These are phyloP conservation scores for Alternaria novae-zelandiae DNA, from an alignment of 2,329 filamentous ascomycete genomes.

Conservation along the genomic window DNA sequence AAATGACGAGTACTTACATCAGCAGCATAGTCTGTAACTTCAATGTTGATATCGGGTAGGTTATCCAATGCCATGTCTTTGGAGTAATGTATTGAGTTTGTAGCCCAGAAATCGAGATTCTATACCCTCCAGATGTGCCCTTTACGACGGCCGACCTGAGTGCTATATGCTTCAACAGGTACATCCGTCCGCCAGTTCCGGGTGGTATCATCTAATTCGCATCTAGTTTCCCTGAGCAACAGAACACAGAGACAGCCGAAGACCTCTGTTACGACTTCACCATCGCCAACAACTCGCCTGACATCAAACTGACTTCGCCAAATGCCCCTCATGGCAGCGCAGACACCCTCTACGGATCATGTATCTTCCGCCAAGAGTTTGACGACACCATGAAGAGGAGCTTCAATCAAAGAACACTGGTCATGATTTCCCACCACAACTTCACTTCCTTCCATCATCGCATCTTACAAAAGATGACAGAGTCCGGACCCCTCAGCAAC, in stretches of 20 bases:
- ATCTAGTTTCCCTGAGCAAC: conserved; percentile 50
- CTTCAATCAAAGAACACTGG: conserved; percentile 51
- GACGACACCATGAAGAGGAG: conserved; percentile 51
- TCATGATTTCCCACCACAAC: conserved; percentile 50
- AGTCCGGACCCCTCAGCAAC: conserved; percentile 46
- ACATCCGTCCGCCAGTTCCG: not conserved
- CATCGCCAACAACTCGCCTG: conserved; percentile 57
- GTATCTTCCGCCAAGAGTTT: conserved; percentile 51
- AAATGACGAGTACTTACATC: conserved; percentile 16
- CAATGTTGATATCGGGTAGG: conserved; percentile 52
- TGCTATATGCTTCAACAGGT: conserved; percentile 54
- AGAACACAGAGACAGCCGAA: conserved; percentile 49
- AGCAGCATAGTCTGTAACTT: conserved; percentile 52
- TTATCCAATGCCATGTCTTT: conserved; percentile 4
- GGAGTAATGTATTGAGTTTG: conserved; percentile 9
- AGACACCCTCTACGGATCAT: conserved; percentile 44
- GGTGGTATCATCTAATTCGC: conserved; percentile 12
- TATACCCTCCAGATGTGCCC: conserved; percentile 49
- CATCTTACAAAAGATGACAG: conserved; percentile 47
- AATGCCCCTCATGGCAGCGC: conserved; percentile 49
- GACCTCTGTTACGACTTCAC: conserved; percentile 51
- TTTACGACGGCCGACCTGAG: conserved; percentile 49
- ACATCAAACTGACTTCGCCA: conserved; percentile 58
- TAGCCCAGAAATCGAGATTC: conserved; percentile 51
- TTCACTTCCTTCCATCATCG: conserved; percentile 47